phyloP scores from a whole-genome alignment of 2,329 filamentous ascomycete species.

The Cercospora sojina region DNA sequence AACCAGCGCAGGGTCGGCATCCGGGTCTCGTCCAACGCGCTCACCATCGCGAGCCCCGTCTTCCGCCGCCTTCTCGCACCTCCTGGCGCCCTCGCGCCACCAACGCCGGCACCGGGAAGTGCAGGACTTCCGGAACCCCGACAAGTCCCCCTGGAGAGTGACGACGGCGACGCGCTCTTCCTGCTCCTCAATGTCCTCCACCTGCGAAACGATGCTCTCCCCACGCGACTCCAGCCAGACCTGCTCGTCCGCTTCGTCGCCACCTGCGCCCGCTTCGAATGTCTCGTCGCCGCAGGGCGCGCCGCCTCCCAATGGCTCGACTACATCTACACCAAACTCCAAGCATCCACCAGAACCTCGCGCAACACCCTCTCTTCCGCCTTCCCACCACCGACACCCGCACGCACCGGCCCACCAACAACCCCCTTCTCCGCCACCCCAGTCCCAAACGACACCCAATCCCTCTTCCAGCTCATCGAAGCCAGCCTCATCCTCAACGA shows the following conservation, averaged over 20 bases:
- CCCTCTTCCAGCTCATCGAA: conserved; percentile 28
- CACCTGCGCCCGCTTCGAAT: conserved; percentile 29
- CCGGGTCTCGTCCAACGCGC: conserved; percentile 26
- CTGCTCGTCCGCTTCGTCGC: conserved; percentile 28
- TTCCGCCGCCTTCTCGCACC: conserved; percentile 22
- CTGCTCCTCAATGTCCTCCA: conserved; percentile 33
- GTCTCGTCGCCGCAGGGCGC: conserved; percentile 27
- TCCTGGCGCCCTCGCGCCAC: neutral
- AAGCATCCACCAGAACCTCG: neutral
- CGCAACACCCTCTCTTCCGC: neutral
- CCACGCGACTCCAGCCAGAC: conserved; percentile 26
- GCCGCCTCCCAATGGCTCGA: conserved; percentile 33
- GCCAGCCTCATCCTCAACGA: conserved; percentile 32
- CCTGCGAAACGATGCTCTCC: conserved; percentile 31
- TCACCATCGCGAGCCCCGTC: conserved; percentile 29
- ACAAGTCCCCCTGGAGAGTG: conserved; percentile 25
- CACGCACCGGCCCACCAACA: neutral
- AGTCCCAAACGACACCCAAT: conserved; percentile 6
- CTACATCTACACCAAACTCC: conserved; percentile 27
- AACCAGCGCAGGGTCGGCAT: conserved; percentile 20
- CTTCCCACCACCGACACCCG: conserved; percentile 1
- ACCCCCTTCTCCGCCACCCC: conserved; percentile 9
- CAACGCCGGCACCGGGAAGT: neutral
- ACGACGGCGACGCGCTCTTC: conserved; percentile 30
- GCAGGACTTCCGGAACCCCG: conserved; percentile 6